A percentile compares a stretch with the other conserved stretches of the same genome.
Conservation (phyloP, 768 basidiomycete genomes). For the Boletus coccyginus region DNA sequence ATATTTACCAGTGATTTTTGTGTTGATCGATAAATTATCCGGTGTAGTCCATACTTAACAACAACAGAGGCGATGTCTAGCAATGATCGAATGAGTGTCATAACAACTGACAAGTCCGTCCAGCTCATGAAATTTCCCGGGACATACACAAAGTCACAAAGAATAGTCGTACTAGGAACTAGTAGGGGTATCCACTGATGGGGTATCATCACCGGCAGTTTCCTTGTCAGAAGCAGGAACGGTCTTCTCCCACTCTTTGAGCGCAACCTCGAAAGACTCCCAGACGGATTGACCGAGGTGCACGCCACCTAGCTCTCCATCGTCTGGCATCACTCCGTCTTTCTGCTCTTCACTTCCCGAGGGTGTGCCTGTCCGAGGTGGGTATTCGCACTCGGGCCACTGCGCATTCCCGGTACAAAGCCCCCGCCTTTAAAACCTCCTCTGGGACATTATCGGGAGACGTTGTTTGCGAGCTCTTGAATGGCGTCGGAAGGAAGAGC, state of each 20-base stretch:
- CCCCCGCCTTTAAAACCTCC: slow-evolving; percentile 75
- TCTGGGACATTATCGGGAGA: slow-evolving; percentile 33
- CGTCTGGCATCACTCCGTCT: slow-evolving; percentile 47
- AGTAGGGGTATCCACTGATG: slow-evolving; percentile 23
- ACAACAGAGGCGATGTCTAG: slow-evolving; percentile 5
- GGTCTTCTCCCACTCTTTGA: slow-evolving; percentile 64
- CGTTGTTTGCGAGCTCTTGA: slow-evolving; percentile 47
- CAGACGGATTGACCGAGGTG: slow-evolving; percentile 64
- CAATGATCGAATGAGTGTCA: not conserved
- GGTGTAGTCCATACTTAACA: slow-evolving; percentile 3
- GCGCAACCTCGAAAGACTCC: slow-evolving; percentile 68
- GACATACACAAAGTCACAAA: not conserved
- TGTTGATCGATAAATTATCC: slow-evolving; percentile 26
- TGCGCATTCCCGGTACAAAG: slow-evolving; percentile 74
- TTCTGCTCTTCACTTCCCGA: slow-evolving; percentile 26
- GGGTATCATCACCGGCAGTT: slow-evolving; percentile 20
- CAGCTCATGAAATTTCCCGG: not conserved
- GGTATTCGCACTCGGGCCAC: slow-evolving; percentile 50
- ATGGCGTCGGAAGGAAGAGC: slow-evolving; percentile 78
- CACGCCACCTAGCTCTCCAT: slow-evolving; percentile 72
- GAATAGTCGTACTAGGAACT: slow-evolving; percentile 11
- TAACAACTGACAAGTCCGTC: not conserved
- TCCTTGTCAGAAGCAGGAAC: slow-evolving; percentile 21
- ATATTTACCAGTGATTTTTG: slow-evolving; percentile 22
- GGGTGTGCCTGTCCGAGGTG: slow-evolving; percentile 17